Evolutionary conservation across 108 stramenopile genomes (phyloP), one percentile per base, ranked within the genome.

Genomic region (Schizochytrium sp.): DNA sequence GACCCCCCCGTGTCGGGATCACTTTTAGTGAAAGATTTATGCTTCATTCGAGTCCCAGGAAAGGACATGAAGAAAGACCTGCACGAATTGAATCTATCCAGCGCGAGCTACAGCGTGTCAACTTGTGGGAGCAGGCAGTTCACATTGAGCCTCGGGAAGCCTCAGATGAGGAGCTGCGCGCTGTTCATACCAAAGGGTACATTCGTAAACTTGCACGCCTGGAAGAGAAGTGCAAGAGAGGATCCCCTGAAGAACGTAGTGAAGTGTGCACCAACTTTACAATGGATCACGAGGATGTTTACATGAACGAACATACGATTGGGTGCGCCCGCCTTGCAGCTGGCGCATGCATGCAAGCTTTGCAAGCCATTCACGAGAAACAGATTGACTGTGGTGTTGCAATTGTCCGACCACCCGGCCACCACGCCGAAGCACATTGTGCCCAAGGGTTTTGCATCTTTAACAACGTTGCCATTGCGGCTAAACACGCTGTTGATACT

Each of bases 381-480:
- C 72, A 90, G 46, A 88, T 92, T 1, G 87, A 92, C 91, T 92
- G 93, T 89, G 93, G 91, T 72, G 93, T 95, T 60, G 95, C 95
- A 3, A 72, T 96, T 5, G 94, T 96, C 46, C 92, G 97, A 3
- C 97, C 97, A 28, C 97, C 96, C 8, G 96, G 97, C 12, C 97
- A 97, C 92, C 97, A 97, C 72, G 97, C 97, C 2, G 94, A 94
- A 59, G 90, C 88, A 0, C 87, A 89, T 38, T 40, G 87, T 8
- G 96, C 94, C 1, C 93, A 93, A 45, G 97, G 97, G 19, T 96
- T 96, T 88, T 97, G 97, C 88, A 61, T 97, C 3, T 90, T 97
- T 49, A 97, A 97, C 89, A 96, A 97, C 89, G 96, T 96, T 13
- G 97, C 95, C 12, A 83, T 97, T 41, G 95, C 94, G 41, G 96